Conservation (phyloP, 2,329 filamentous ascomycete genomes). For the Geosmithia morbida region DNA sequence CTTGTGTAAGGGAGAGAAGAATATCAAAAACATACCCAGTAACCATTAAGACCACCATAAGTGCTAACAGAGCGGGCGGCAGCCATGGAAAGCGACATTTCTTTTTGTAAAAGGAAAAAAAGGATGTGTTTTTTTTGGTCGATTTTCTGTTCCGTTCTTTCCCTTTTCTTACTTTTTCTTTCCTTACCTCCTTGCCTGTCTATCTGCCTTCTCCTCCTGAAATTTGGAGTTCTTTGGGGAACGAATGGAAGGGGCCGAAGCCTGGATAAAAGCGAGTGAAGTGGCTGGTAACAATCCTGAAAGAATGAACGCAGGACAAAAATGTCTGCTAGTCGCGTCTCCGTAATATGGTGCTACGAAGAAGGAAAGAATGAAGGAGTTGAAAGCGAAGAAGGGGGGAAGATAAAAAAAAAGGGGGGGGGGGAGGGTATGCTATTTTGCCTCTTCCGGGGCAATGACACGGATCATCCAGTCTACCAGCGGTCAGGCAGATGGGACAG, state of each 20-base stretch:
- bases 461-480: background rate
- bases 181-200: background rate
- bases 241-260: conserved; percentile 19
- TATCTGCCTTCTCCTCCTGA: conserved; percentile 4
- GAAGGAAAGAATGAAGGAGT: background rate
- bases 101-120: conserved; percentile 10
- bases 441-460: background rate
- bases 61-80: conserved; percentile 8
- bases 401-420: conserved; percentile 19
- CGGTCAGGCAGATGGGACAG: background rate
- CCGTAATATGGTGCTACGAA: too few species aligned
- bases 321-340: background rate
- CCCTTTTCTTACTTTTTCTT: background rate
- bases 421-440: background rate
- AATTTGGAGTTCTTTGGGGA: conserved; percentile 2
- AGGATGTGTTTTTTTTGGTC: conserved; percentile 5
- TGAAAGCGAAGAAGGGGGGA: conserved; percentile 15
- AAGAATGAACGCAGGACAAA: conserved; percentile 2
- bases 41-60: conserved; percentile 20
- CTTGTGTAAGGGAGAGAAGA: background rate
- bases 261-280: conserved; percentile 14
- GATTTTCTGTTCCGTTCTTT: background rate
- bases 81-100: conserved; percentile 3
- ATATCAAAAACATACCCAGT: conserved; percentile 17
- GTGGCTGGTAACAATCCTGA: conserved; percentile 4